Evolutionary conservation across 495 filamentous ascomycete genomes (phyloP), one percentile per base, ranked within the genome.

Genomic region (Trichoderma virens): DNA sequence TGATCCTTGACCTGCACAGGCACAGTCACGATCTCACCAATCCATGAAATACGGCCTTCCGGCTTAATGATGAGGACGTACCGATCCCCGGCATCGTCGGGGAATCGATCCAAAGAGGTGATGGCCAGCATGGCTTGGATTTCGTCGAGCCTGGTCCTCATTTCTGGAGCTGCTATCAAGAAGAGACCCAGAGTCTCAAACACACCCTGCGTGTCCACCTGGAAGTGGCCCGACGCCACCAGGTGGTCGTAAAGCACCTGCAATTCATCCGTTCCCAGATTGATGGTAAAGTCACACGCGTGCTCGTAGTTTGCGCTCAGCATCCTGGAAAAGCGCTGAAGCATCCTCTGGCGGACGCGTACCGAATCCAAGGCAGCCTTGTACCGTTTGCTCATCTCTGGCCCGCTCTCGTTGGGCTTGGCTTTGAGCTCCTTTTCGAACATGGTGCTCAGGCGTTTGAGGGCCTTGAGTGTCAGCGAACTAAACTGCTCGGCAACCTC

Each of bases 401-500:
- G 76, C 25, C 87, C 86, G 64, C 86, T 88, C 73, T 97, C 91
- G 65, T 95, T 90, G 9, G 89, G 86, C 65, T 87, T 85, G 60
- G 87, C 81, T 67, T 92, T 89, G 6, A 98, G 82, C 71, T 98
- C 94, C 67, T 88, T 87, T 70, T 98, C 93, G 69, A 98, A 98
- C 60, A 92, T 91, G 63, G 87, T 83, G 73, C 88, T 96, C 60
- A 98, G 80, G 61, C 94, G 86, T 67, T 88, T 89, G 63, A 97
- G 78, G 32, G 92, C 90, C 75, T 95, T 97, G 68, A 89, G 89
- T 30, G 94, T 98, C 64, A 98, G 84, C 11, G 90, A 90, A 74
- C 89, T 94, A 71, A 98, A 98, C 70, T 98, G 95, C 76, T 98
- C 94, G n/a, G 94, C 94, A 41, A 98, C 95, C 77, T 98, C 92